Conservation (phyloP, 805 yeast genomes). For the Cyberlindnera lachancei region DNA sequence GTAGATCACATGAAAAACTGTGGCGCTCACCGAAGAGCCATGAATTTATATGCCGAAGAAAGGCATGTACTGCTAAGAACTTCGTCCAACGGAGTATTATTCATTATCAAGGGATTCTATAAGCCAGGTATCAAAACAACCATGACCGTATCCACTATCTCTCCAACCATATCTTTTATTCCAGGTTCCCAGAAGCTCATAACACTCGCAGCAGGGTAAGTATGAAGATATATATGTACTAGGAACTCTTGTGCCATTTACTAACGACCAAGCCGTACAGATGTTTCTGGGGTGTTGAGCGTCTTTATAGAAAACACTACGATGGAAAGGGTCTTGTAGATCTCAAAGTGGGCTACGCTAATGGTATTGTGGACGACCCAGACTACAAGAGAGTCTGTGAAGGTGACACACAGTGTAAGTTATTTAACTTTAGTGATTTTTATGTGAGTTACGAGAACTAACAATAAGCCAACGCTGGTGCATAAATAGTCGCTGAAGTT, state of each 20-base stretch:
- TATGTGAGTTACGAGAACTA: too few species aligned
- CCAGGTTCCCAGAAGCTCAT: slow-evolving; percentile 45
- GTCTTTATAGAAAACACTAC: slow-evolving; percentile 66
- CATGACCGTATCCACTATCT: slow-evolving; percentile 22
- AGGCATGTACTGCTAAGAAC: too few species aligned
- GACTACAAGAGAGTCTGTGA: slow-evolving; percentile 67
- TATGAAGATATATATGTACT: too few species aligned
- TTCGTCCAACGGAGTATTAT: too few species aligned
- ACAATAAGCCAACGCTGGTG: background rate
- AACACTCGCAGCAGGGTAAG: slow-evolving; percentile 55
- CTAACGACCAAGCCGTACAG: too few species aligned
- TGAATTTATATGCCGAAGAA: too few species aligned
- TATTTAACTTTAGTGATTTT: too few species aligned
- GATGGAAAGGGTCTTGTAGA: slow-evolving; percentile 63
- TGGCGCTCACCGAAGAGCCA: too few species aligned
- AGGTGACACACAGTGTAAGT: slow-evolving; percentile 49
- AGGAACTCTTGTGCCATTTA: too few species aligned
- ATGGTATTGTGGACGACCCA: slow-evolving; percentile 52
- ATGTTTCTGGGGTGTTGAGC: slow-evolving; percentile 89
- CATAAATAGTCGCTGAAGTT: slow-evolving; percentile 52
- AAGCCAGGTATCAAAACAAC: too few species aligned
- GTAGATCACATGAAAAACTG: too few species aligned
- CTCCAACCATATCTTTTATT: slow-evolving; percentile 31
- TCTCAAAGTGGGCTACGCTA: slow-evolving; percentile 83
- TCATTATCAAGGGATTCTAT: too few species aligned